Percentiles rank a stretch among this genome's conserved stretches.
Conservation (phyloP, 2,329 filamentous ascomycete species). For the Periconia digitata region DNA sequence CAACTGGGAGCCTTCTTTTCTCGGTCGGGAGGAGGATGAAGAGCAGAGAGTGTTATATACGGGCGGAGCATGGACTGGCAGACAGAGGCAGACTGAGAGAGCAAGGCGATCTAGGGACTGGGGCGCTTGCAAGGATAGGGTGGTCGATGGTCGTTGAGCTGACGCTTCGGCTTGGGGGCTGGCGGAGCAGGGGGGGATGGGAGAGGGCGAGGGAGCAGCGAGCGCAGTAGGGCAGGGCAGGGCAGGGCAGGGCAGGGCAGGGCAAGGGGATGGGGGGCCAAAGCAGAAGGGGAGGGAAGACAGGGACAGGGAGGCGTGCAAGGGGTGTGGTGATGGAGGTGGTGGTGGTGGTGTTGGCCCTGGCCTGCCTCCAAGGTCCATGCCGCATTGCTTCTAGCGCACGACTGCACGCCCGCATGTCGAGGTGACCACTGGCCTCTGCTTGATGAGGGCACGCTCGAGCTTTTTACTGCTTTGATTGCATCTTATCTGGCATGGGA, state of each 20-base stretch:
- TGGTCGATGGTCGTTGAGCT: slow-evolving; percentile 34
- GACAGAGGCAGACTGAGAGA: not conserved
- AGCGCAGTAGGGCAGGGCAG: not conserved
- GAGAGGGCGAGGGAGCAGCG: not conserved
- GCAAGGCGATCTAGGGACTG: slow-evolving; percentile 3
- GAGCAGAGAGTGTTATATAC: slow-evolving; percentile 35
- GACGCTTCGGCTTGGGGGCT: slow-evolving; percentile 23
- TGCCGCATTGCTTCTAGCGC: slow-evolving; percentile 26
- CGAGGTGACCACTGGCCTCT: slow-evolving; percentile 18
- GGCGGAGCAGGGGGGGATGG: slow-evolving; percentile 25
- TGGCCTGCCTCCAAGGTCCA: too few species aligned
- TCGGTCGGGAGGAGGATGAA: slow-evolving; percentile 13
- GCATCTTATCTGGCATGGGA: slow-evolving; percentile 10
- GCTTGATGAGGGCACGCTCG: slow-evolving; percentile 9
- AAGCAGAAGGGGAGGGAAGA: not conserved
- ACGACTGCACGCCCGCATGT: slow-evolving; percentile 19
- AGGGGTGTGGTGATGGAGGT: too few species aligned
- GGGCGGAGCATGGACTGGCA: slow-evolving; percentile 10
- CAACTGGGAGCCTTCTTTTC: slow-evolving; percentile 10
- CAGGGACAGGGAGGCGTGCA: too few species aligned
- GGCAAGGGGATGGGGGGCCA: too few species aligned
- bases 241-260: too few species aligned
- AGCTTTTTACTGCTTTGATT: slow-evolving; percentile 11
- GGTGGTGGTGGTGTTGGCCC: too few species aligned
- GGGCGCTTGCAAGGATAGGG: slow-evolving; percentile 16